These are phyloP conservation scores for Neocallimastix lanati DNA, from an alignment of 192 early-diverging fungal species.

Conservation along the genomic window DNA sequence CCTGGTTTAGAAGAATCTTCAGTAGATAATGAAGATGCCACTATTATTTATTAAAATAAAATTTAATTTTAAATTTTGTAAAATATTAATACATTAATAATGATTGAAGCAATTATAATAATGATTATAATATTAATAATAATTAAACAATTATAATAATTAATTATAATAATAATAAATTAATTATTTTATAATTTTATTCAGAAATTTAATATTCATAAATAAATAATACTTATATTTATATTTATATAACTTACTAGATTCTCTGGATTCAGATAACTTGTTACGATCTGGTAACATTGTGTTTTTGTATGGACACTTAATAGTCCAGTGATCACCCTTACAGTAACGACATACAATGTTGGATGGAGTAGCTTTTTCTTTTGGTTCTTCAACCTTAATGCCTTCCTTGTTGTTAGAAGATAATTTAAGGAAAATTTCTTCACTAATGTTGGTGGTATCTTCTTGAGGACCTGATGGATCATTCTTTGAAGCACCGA, in stretches of 20 bases:
- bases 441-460: conserved; percentile 76
- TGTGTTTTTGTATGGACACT: conserved; percentile 97
- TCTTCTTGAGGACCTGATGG: conserved; percentile 66
- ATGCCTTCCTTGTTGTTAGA: conserved; percentile 47
- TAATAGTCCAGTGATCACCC: conserved; percentile 86
- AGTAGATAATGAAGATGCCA: conserved; percentile 8
- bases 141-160: too few relatives aligned
- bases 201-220: too few relatives aligned
- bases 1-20: conserved; percentile 10
- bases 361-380: conserved; percentile 42
- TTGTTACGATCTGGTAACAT: not conserved
- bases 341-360: conserved; percentile 94
- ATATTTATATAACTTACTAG: conserved; percentile 18
- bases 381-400: conserved; percentile 27
- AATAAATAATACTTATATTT: too few relatives aligned
- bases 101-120: too few relatives aligned
- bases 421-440: conserved; percentile 69
- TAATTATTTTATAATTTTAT: too few relatives aligned
- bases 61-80: too few relatives aligned
- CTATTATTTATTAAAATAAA: too few relatives aligned
- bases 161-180: too few relatives aligned
- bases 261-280: conserved; percentile 55
- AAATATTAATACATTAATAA: too few relatives aligned
- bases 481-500: conserved; percentile 66
- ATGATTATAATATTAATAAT: too few relatives aligned